A percentile compares a stretch with the other conserved stretches of the same genome.
Evolutionary conservation across 352 stramenopile genomes (phyloP).

Genomic region (Phytophthora cryptogea): DNA sequence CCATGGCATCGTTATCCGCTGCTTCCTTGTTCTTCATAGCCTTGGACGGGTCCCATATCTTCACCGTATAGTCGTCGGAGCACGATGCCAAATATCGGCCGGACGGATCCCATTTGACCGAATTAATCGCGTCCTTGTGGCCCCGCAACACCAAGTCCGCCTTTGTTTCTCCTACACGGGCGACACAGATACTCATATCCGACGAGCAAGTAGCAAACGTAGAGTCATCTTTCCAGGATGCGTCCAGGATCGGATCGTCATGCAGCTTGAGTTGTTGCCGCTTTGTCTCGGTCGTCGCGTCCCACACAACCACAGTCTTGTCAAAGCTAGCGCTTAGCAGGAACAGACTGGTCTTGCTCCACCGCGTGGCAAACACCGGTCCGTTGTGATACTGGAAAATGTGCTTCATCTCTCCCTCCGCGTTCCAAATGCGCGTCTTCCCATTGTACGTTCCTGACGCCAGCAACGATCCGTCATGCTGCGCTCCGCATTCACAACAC

Average conservation of each 20-base stretch:
- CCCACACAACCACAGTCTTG: constrained; percentile 87
- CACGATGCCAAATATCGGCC: constrained; percentile 95
- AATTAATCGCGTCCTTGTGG: constrained; percentile 98
- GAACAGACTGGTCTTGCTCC: constrained; percentile 78
- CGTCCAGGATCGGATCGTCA: constrained; percentile 88
- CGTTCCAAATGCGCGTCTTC: constrained; percentile 82
- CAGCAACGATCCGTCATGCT: constrained; percentile 90
- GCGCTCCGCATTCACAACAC: constrained; percentile 14
- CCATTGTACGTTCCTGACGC: constrained; percentile 97
- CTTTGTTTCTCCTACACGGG: constrained; percentile 78
- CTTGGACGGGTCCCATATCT: constrained; percentile 93
- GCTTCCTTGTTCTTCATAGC: constrained; percentile 27
- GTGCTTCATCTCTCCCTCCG: constrained; percentile 81
- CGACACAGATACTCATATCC: constrained; percentile 92
- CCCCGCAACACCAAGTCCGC: constrained; percentile 88
- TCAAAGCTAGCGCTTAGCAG: constrained; percentile 85
- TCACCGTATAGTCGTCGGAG: constrained; percentile 98
- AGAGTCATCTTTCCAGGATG: constrained; percentile 93
- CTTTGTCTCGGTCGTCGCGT: constrained; percentile 90
- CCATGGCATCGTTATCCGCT: constrained; percentile 29
- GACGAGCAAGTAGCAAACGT: constrained; percentile 96
- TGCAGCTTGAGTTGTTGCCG: constrained; percentile 95
- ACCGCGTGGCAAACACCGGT: constrained; percentile 84
- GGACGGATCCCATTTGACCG: constrained; percentile 97
- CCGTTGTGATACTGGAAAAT: constrained; percentile 86